phyloP scores from a whole-genome alignment of 192 early-diverging fungal species.

The Dispira simplex region DNA sequence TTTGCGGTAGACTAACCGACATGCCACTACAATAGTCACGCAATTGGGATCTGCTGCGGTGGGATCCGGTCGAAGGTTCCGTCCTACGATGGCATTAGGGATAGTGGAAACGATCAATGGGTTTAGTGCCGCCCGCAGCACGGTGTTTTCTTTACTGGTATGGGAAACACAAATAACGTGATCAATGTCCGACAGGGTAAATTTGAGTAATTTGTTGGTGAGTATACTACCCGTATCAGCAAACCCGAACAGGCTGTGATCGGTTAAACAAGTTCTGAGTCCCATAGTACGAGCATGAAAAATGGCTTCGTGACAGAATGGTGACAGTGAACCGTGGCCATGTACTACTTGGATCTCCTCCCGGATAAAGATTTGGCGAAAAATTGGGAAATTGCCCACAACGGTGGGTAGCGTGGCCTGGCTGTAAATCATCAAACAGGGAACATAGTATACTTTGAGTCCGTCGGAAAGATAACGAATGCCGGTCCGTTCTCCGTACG shows the following conservation, averaged over 20 bases:
- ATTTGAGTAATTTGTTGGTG: conserved; percentile 95
- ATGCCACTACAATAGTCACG: conserved; percentile 88
- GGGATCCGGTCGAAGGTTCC: conserved; percentile 76
- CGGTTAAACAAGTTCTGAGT: conserved; percentile 83
- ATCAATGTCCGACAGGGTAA: conserved; percentile 90
- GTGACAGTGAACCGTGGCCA: conserved; percentile 90
- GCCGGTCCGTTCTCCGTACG: conserved; percentile 63
- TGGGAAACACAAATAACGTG: conserved; percentile 98
- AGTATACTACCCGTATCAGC: conserved; percentile 82
- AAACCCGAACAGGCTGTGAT: conserved; percentile 96
- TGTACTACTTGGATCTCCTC: conserved; percentile 92
- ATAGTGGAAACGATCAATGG: conserved; percentile 87
- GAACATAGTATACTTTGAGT: conserved; percentile 91
- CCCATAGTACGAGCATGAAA: conserved; percentile 94
- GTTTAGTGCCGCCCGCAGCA: conserved; percentile 78
- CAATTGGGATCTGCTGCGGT: conserved; percentile 52
- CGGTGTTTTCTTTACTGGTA: conserved; percentile 99
- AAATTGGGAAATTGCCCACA: conserved; percentile 78
- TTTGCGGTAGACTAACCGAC: conserved; percentile 87
- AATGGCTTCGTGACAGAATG: conserved; percentile 90
- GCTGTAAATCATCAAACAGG: conserved; percentile 65
- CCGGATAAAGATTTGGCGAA: conserved; percentile 79
- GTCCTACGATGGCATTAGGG: conserved; percentile 93
- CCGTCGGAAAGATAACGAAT: conserved; percentile 85
- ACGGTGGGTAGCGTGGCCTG: conserved; percentile 86